A percentile compares a stretch with the other conserved stretches of the same genome.
These are phyloP conservation scores for Plasmodium ovale DNA, from an alignment of 169 alveolate genomes.

Conservation along the genomic window DNA sequence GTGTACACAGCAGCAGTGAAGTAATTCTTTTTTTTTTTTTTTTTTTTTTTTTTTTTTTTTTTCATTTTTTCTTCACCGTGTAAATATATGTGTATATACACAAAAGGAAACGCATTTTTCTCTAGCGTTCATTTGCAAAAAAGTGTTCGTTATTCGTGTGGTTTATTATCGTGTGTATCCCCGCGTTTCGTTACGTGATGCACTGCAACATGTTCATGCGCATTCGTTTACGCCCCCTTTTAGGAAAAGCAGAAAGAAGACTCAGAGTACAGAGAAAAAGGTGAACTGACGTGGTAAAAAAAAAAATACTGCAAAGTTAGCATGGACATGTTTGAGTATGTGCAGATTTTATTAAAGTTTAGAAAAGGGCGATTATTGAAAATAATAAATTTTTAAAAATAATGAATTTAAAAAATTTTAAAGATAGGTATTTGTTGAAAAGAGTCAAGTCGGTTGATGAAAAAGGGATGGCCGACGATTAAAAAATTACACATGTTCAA, in stretches of 20 bases:
- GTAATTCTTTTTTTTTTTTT: slow-evolving; percentile 20
- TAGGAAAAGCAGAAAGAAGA: slow-evolving; percentile 47
- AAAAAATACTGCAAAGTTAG: background rate
- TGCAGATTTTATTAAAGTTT: no score
- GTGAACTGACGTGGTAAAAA: slow-evolving; percentile 19
- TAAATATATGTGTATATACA: background rate
- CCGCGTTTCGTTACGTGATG: background rate
- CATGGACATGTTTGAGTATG: background rate
- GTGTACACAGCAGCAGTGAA: slow-evolving; percentile 48
- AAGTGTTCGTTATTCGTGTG: background rate
- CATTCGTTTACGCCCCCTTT: background rate
- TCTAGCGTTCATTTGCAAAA: no score
- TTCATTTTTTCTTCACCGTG: background rate
- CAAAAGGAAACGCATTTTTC: background rate
- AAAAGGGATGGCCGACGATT: background rate
- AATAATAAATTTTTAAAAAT: no score
- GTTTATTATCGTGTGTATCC: background rate
- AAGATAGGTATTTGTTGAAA: slow-evolving; percentile 16
- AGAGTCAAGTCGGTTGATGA: background rate
- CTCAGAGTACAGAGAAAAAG: slow-evolving; percentile 14
- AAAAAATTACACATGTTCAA: background rate
- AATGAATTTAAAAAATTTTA: no score
- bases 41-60: slow-evolving; percentile 20
- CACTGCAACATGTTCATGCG: background rate
- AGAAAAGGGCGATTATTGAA: no score